Percentiles rank a stretch among this genome's conserved stretches.
Evolutionary conservation across 495 filamentous ascomycete species (phyloP).

Genomic region (Hypoxylon cercidicola): DNA sequence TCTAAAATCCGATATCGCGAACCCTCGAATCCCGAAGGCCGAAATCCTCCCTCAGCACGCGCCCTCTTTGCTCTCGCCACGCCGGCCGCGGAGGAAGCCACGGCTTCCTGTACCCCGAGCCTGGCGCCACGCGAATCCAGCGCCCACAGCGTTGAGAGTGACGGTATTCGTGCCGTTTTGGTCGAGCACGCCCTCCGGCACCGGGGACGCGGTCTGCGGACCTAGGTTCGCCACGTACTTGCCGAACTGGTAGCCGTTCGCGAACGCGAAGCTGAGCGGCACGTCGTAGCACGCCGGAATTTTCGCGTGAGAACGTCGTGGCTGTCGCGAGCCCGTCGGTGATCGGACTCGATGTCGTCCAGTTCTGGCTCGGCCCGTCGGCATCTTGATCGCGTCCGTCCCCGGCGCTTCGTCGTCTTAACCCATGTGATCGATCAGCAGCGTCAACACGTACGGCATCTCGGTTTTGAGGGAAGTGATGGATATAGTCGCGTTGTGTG

Average conservation of each 20-base stretch:
- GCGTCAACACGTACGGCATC: conserved; percentile 68
- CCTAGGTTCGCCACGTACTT: conserved; percentile 74
- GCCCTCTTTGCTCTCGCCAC: conserved; percentile 61
- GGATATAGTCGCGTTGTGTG: conserved; percentile 67
- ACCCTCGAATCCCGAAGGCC: no score
- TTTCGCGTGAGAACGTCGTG: conserved; percentile 65
- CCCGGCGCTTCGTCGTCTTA: conserved; percentile 72
- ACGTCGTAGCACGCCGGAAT: conserved; percentile 66
- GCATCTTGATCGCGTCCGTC: conserved; percentile 71
- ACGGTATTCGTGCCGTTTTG: conserved; percentile 70
- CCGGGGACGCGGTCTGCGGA: conserved; percentile 73
- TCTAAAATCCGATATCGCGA: no score
- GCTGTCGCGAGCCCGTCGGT: conserved; percentile 59
- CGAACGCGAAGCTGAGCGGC: conserved; percentile 69
- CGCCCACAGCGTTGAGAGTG: conserved; percentile 70
- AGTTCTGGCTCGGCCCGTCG: conserved; percentile 67
- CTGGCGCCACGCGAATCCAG: conserved; percentile 66
- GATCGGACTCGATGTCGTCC: conserved; percentile 58
- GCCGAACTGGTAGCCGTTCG: conserved; percentile 76
- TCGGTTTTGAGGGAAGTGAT: conserved; percentile 56
- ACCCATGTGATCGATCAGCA: conserved; percentile 78
- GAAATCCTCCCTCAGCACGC: conserved; percentile 56
- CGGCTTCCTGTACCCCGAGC: conserved; percentile 61
- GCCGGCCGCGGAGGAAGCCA: conserved; percentile 59
- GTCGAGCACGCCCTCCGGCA: conserved; percentile 74